Base-by-base conservation (phyloP, 768 basidiomycete species). In the Termitomyces bulborhizus region DNA sequence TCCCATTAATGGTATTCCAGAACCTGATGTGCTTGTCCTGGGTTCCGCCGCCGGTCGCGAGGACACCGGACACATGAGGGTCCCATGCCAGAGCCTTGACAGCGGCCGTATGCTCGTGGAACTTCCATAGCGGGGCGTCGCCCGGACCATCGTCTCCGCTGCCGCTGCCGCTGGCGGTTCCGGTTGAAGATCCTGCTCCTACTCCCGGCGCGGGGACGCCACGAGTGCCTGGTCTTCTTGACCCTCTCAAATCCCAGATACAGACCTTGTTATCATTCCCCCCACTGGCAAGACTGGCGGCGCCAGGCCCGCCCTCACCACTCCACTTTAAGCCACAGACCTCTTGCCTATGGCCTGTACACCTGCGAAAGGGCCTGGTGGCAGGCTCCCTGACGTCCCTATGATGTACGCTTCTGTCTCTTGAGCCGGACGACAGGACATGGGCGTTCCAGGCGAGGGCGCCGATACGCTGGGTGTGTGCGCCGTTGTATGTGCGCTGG, bases 241-340 rank as follows among this genome's bases (percentile, higher is more conserved):
- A 58, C 8, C 87, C 89, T 54, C 90, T 78, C 53, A 93, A 72
- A 66, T 98, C 94, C 92, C 95, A 99, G 51, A 99, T 93, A 63
- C 92, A 93, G 16, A 99, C 90, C 73, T 98, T 98, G 73, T 99
- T 99, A 71, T 99, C 96, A 67, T 99, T 99, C 0, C 96, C 96
- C 2, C 96, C 96, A 60, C 89, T 93, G 3, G 96, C 96, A 4
- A 99, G 80, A 31, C 78, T 78, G 7, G 85, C 85, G 0, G 68
- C 64, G 0, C 60, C 66, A 0, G 69, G 65, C 0, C 75, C 76
- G 1, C 53, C 58, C 15, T 54, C 60, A 5, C 36, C 32, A 12
- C 87, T 93, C 96, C 95, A 99, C 55, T 90, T 87, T 43, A 99
- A 71, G 3, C 96, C 96, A 67, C 96, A 99, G 1, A 99, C 94